Conservation (phyloP, 768 basidiomycete species). For the Tricholoma terreum region DNA sequence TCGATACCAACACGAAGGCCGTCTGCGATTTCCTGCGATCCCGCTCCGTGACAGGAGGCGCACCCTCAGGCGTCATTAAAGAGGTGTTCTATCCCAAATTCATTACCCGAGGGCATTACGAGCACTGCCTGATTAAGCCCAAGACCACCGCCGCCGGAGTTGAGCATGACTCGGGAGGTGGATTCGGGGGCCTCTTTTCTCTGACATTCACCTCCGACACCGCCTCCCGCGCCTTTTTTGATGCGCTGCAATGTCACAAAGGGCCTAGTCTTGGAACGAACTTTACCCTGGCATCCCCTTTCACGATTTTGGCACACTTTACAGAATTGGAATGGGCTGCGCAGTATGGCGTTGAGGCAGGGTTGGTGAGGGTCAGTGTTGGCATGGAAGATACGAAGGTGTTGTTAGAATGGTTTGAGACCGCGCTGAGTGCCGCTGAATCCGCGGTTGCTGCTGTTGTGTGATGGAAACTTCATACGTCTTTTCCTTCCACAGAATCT, state of each 20-base stretch:
- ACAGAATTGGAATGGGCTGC: conserved; percentile 90
- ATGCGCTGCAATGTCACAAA: conserved; percentile 78
- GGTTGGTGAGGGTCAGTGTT: conserved; percentile 85
- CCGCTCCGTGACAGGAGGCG: conserved; percentile 45
- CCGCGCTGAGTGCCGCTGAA: conserved; percentile 76
- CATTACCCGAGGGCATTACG: conserved; percentile 67
- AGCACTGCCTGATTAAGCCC: conserved; percentile 54
- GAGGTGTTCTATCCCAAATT: conserved; percentile 91
- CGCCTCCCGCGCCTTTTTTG: conserved; percentile 80
- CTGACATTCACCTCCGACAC: conserved; percentile 70
- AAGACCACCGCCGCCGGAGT: conserved; percentile 28
- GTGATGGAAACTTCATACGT: not conserved
- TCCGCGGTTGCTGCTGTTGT: conserved; percentile 9
- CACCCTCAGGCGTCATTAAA: conserved; percentile 54
- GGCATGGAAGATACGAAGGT: conserved; percentile 74
- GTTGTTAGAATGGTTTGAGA: conserved; percentile 56
- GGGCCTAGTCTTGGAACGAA: conserved; percentile 93
- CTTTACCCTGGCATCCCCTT: conserved; percentile 94
- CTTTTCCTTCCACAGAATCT: conserved; percentile 32
- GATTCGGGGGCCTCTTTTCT: conserved; percentile 87
- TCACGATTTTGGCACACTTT: conserved; percentile 90
- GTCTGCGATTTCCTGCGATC: conserved; percentile 76
- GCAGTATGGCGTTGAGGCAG: conserved; percentile 77
- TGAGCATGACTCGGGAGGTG: conserved; percentile 37
- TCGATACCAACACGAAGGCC: conserved; percentile 80